phyloP scores from a whole-genome alignment of 768 basidiomycete species.

The Lactarius hatsudake region DNA sequence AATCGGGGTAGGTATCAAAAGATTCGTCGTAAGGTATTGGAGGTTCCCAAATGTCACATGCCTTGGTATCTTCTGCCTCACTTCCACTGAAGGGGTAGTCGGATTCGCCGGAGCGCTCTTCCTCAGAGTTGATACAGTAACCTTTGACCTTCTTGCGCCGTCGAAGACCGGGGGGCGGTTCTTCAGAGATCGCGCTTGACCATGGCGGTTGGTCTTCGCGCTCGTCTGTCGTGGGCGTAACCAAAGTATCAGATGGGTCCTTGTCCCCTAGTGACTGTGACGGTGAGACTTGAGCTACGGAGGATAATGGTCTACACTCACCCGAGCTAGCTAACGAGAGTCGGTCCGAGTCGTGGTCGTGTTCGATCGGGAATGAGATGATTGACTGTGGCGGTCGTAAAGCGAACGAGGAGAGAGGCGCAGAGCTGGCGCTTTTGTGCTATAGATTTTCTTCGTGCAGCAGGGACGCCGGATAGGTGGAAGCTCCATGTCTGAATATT shows the following conservation, averaged over 20 bases:
- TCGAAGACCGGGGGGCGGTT: conserved; percentile 18
- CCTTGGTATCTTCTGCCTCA: conserved; percentile 29
- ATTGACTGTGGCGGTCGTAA: conserved; percentile 21
- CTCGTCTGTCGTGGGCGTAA: conserved; percentile 18
- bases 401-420: conserved; percentile 21
- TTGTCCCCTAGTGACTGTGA: not conserved
- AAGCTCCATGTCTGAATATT: conserved; percentile 20
- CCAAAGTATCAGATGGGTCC: conserved; percentile 24
- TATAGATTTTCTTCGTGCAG: conserved; percentile 19
- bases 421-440: conserved; percentile 21
- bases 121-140: conserved; percentile 21
- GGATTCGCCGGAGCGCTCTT: conserved; percentile 35
- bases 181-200: conserved; percentile 18
- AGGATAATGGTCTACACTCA: not conserved
- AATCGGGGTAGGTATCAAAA: conserved; percentile 5
- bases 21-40: conserved; percentile 16
- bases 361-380: not conserved
- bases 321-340: conserved; percentile 16
- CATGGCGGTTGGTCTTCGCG: conserved; percentile 10
- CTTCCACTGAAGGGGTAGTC: conserved; percentile 38
- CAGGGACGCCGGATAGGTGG: conserved; percentile 16
- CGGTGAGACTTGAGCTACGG: not conserved
- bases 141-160: conserved; percentile 18
- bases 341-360: conserved; percentile 7
- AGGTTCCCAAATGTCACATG: conserved; percentile 16